Percentiles rank a stretch among this genome's conserved stretches.
These are phyloP conservation scores for Helicostylum pulchrum DNA, from an alignment of 192 early-diverging fungal species.

Conservation along the genomic window DNA sequence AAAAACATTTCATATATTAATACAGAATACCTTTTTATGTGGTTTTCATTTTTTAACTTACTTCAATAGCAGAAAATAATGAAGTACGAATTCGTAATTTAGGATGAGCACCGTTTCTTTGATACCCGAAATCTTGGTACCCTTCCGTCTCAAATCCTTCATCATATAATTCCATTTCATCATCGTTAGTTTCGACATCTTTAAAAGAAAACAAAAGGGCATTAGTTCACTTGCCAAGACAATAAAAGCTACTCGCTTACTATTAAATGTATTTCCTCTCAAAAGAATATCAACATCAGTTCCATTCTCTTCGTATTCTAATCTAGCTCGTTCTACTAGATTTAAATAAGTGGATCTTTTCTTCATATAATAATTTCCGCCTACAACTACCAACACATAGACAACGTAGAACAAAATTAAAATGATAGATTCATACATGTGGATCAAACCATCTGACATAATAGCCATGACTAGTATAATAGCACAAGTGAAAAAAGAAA, in stretches of 20 bases:
- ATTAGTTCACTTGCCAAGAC: neutral
- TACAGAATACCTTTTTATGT: neutral
- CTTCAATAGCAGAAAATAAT: constrained; percentile 56
- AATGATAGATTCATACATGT: constrained; percentile 49
- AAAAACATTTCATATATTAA: neutral
- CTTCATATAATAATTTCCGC: constrained; percentile 51
- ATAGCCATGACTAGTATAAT: constrained; percentile 52
- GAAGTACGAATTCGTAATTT: constrained; percentile 45
- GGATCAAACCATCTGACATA: constrained; percentile 54
- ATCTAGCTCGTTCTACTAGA: constrained; percentile 43
- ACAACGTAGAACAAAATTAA: constrained; percentile 57
- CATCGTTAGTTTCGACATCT: constrained; percentile 16
- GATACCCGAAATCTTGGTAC: constrained; percentile 4
- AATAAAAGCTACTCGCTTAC: neutral
- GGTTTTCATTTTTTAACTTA: constrained; percentile 18
- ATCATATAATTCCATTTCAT: constrained; percentile 38
- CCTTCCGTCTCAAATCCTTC: constrained; percentile 36
- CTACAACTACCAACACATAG: constrained; percentile 61
- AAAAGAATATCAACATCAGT: constrained; percentile 35
- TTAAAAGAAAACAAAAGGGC: neutral
- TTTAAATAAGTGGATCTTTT: constrained; percentile 36
- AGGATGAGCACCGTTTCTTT: constrained; percentile 10
- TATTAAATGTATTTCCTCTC: constrained; percentile 19
- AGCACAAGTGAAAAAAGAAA: constrained; percentile 69
- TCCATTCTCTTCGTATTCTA: constrained; percentile 42